Evolutionary conservation across 1,284 basidiomycete species (phyloP).

Genomic region (Bondarzewia mesenterica): DNA sequence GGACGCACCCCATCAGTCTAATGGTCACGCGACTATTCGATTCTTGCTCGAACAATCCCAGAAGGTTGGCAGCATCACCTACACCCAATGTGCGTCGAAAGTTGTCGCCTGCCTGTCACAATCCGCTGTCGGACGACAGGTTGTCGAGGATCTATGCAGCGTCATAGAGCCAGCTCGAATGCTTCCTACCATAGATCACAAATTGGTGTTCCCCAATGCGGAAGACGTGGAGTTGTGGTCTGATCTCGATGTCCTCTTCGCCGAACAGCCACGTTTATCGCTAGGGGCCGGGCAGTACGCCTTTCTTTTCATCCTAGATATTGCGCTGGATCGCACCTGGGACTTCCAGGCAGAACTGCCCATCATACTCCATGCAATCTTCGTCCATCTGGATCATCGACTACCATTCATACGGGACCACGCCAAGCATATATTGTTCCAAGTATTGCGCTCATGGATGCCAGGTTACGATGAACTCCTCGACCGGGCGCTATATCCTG

Average conservation of each 20-base stretch:
- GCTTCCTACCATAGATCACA: slow-evolving; percentile 69
- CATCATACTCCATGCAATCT: slow-evolving; percentile 71
- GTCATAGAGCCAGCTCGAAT: slow-evolving; percentile 83
- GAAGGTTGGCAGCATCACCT: slow-evolving; percentile 73
- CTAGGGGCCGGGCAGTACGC: slow-evolving; percentile 83
- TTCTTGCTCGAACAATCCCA: slow-evolving; percentile 87
- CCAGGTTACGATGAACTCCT: slow-evolving; percentile 61
- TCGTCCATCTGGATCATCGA: slow-evolving; percentile 80
- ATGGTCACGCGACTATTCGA: slow-evolving; percentile 74
- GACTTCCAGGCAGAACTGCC: slow-evolving; percentile 69
- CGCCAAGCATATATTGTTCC: slow-evolving; percentile 71
- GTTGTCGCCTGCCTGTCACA: slow-evolving; percentile 83
- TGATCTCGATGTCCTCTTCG: slow-evolving; percentile 65
- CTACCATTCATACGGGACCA: slow-evolving; percentile 62
- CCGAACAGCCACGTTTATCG: slow-evolving; percentile 58
- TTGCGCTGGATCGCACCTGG: slow-evolving; percentile 74
- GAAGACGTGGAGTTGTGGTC: slow-evolving; percentile 71
- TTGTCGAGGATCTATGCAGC: slow-evolving; percentile 80
- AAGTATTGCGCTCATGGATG: slow-evolving; percentile 72
- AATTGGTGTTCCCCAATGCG: slow-evolving; percentile 56
- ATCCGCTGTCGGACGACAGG: slow-evolving; percentile 63
- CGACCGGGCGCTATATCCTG: slow-evolving; percentile 41
- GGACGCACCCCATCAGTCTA: slow-evolving; percentile 59
- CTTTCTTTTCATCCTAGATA: slow-evolving; percentile 78
- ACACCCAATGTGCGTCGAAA: slow-evolving; percentile 74